phyloP scores from a whole-genome alignment of 108 stramenopile species.

The Nitzschia sp. region DNA sequence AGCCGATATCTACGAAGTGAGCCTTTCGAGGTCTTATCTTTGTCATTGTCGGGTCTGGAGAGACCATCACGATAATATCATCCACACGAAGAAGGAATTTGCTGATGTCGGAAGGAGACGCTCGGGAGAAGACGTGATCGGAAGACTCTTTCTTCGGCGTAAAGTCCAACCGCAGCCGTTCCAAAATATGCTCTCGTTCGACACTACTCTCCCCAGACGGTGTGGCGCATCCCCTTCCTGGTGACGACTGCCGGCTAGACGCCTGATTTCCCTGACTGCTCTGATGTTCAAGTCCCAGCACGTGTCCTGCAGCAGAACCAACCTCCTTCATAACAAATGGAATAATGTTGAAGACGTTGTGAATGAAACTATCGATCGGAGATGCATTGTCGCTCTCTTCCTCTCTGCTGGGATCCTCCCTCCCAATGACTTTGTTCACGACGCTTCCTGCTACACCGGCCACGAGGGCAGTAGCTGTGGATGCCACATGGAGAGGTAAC shows the following conservation, averaged over 20 bases:
- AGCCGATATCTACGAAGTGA: constrained; percentile 32
- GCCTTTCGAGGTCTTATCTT: constrained; percentile 1
- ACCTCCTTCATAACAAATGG: constrained; percentile 19
- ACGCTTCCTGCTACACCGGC: constrained; percentile 17
- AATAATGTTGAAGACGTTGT: constrained; percentile 17
- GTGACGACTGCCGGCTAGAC: not conserved
- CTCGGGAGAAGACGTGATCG: not conserved
- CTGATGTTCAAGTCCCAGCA: not conserved
- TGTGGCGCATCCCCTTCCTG: not conserved
- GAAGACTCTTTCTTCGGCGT: not conserved
- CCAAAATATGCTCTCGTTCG: constrained; percentile 25
- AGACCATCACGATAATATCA: constrained; percentile 28
- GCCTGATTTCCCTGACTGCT: not conserved
- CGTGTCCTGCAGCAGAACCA: not conserved
- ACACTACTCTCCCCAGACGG: constrained; percentile 11
- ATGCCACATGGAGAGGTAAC: constrained; percentile 40
- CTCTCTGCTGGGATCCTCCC: not conserved
- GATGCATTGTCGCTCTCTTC: not conserved
- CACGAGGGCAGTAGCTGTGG: constrained; percentile 27
- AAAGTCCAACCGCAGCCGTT: constrained; percentile 43
- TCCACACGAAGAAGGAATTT: constrained; percentile 45
- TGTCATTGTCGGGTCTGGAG: constrained; percentile 1
- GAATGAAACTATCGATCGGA: constrained; percentile 20
- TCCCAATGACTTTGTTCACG: constrained; percentile 12
- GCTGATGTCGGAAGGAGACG: constrained; percentile 11